A percentile compares a stretch with the other conserved stretches of the same genome.
Conservation (phyloP, 1,284 basidiomycete genomes). For the Trichosporon asahii region DNA sequence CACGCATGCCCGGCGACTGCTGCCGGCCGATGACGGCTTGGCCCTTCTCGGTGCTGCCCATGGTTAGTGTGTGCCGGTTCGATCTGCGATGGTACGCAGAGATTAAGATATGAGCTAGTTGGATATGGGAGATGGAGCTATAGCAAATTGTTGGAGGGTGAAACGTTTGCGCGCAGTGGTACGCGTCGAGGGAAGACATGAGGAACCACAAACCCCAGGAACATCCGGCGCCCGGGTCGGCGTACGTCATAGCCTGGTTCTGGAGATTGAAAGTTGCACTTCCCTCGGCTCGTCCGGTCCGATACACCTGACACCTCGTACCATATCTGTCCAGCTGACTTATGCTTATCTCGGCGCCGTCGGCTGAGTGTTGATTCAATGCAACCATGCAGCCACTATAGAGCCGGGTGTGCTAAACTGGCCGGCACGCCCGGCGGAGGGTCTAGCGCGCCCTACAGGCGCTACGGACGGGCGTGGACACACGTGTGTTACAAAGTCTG, state of each 20-base stretch:
- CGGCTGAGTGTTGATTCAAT: background rate
- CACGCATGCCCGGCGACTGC: background rate
- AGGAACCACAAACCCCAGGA: background rate
- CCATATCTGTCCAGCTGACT: background rate
- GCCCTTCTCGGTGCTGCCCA: background rate
- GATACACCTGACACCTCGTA: background rate
- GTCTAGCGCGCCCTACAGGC: too few species aligned
- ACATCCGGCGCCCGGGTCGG: background rate
- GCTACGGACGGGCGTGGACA: background rate
- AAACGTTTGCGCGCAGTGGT: background rate
- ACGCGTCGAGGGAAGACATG: background rate
- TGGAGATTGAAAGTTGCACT: background rate
- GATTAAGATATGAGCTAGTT: too few species aligned
- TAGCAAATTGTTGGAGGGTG: background rate
- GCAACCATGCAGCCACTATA: background rate
- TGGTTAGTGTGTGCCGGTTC: background rate
- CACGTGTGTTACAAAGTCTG: slow-evolving; percentile 8
- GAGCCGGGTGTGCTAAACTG: too few species aligned
- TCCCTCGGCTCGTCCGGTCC: background rate
- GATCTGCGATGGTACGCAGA: background rate
- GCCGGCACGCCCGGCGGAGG: background rate
- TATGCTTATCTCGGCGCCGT: background rate
- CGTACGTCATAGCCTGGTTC: background rate
- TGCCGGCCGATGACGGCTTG: background rate
- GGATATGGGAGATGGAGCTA: background rate